phyloP scores from a whole-genome alignment of 208 protist genomes.

The Trypanosomatidae sp. region DNA sequence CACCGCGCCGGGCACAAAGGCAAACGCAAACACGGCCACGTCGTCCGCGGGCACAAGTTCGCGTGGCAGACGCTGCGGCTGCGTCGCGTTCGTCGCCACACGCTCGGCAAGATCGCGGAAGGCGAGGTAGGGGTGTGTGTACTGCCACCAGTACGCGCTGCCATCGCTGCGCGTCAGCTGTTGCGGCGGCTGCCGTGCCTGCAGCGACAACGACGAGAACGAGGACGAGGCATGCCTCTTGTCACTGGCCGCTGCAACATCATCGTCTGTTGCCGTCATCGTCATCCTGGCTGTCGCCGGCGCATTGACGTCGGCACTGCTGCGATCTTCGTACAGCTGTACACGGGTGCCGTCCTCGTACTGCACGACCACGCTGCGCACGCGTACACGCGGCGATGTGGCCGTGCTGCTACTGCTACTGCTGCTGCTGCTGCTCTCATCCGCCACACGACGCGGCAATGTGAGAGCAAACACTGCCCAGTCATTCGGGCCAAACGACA shows the following conservation, averaged over 20 bases:
- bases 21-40: constrained; percentile 47
- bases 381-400: background rate
- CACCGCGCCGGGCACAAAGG: constrained; percentile 59
- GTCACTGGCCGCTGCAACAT: no score
- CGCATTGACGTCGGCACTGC: background rate
- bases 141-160: constrained; percentile 50
- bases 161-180: background rate
- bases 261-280: no score
- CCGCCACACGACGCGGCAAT: constrained; percentile 16
- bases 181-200: no score
- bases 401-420: background rate
- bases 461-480: constrained; percentile 64
- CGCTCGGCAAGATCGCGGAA: constrained; percentile 42
- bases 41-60: no score
- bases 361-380: no score
- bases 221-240: no score
- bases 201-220: no score
- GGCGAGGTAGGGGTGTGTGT: constrained; percentile 53
- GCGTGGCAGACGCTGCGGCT: constrained; percentile 7
- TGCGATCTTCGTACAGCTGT: no score
- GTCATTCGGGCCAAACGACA: constrained; percentile 63
- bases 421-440: background rate
- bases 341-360: no score
- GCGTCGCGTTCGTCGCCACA: constrained; percentile 10
- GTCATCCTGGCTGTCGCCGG: no score